Conservation (phyloP, 805 yeast species). For the Hanseniaspora lindneri region DNA sequence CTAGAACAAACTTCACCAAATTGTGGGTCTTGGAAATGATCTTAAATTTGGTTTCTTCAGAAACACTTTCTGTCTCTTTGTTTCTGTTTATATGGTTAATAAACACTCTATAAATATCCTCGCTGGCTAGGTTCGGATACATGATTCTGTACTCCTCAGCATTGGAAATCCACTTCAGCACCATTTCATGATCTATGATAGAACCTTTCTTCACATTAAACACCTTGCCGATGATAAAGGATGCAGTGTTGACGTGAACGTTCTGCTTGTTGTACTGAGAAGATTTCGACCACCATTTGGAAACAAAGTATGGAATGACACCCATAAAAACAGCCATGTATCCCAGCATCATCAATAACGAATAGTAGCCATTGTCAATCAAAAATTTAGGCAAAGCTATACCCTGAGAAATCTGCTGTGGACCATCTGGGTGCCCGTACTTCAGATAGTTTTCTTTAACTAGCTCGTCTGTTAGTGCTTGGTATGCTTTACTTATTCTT, state of each 20-base stretch:
- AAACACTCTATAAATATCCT: conserved; percentile 42
- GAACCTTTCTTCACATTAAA: conserved; percentile 66
- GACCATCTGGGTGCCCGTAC: conserved; percentile 98
- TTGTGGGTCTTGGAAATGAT: conserved; percentile 54
- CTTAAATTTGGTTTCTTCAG: conserved; percentile 35
- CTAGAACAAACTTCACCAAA: conserved; percentile 60
- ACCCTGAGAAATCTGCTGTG: conserved; percentile 79
- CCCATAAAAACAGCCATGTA: conserved; percentile 68
- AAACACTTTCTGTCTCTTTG: conserved; percentile 26
- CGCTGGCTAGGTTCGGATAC: conserved; percentile 32
- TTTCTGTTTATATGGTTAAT: conserved; percentile 48
- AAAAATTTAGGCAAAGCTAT: conserved; percentile 88
- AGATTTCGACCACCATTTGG: conserved; percentile 81
- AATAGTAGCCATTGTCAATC: conserved; percentile 69
- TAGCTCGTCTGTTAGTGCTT: conserved; percentile 83
- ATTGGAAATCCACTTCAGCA: conserved; percentile 47
- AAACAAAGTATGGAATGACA: conserved; percentile 67
- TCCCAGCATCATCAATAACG: conserved; percentile 44
- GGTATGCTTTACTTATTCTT: conserved; percentile 79
- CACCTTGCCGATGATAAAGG: conserved; percentile 55
- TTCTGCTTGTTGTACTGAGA: conserved; percentile 73
- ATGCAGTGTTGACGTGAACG: conserved; percentile 73
- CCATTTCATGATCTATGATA: conserved; percentile 41
- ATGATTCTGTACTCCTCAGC: conserved; percentile 53
- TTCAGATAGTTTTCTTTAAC: conserved; percentile 68